Evolutionary conservation across 2,329 filamentous ascomycete genomes (phyloP).

Genomic region (Tetracladium maxilliforme): DNA sequence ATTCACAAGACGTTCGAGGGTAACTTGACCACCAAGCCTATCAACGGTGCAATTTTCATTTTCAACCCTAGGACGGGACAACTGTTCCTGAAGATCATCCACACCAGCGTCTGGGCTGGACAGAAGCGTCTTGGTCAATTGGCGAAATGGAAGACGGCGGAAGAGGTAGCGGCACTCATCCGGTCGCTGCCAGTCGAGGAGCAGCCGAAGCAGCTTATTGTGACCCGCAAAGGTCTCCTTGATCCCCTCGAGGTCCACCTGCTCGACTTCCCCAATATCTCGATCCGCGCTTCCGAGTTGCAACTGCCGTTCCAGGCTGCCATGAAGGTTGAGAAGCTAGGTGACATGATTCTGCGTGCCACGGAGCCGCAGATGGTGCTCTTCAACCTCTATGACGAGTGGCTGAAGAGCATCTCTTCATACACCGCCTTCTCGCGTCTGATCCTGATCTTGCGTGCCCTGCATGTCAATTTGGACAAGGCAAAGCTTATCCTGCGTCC

Average conservation of each 20-base stretch:
- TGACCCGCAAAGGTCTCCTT: slow-evolving; percentile 90
- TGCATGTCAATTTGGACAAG: slow-evolving; percentile 97
- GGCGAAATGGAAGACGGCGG: slow-evolving; percentile 98
- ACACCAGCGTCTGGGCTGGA: slow-evolving; percentile 97
- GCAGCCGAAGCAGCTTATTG: slow-evolving; percentile 96
- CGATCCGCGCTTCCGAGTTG: slow-evolving; percentile 90
- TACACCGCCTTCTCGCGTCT: slow-evolving; percentile 97
- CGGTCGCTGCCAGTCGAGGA: slow-evolving; percentile 92
- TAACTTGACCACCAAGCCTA: slow-evolving; percentile 96
- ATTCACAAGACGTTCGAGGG: slow-evolving; percentile 99
- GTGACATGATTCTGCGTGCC: slow-evolving; percentile 95
- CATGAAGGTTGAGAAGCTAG: slow-evolving; percentile 99
- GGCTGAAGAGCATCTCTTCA: slow-evolving; percentile 95
- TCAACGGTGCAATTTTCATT: slow-evolving; percentile 99
- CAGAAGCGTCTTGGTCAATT: slow-evolving; percentile 98
- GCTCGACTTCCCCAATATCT: slow-evolving; percentile 97
- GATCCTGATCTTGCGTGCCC: slow-evolving; percentile 79
- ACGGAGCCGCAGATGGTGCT: slow-evolving; percentile 99
- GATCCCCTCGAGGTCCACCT: slow-evolving; percentile 95
- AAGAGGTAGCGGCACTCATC: slow-evolving; percentile 97
- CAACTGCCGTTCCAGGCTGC: slow-evolving; percentile 98
- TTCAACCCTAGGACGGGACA: slow-evolving; percentile 99
- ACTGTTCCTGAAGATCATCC: slow-evolving; percentile 97
- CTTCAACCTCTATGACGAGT: slow-evolving; percentile 98
- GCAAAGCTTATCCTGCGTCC: slow-evolving; percentile 89